Evolutionary conservation across 2,329 filamentous ascomycete species (phyloP), one percentile per base, ranked within the genome.

Genomic region (Colletotrichum somersetense): DNA sequence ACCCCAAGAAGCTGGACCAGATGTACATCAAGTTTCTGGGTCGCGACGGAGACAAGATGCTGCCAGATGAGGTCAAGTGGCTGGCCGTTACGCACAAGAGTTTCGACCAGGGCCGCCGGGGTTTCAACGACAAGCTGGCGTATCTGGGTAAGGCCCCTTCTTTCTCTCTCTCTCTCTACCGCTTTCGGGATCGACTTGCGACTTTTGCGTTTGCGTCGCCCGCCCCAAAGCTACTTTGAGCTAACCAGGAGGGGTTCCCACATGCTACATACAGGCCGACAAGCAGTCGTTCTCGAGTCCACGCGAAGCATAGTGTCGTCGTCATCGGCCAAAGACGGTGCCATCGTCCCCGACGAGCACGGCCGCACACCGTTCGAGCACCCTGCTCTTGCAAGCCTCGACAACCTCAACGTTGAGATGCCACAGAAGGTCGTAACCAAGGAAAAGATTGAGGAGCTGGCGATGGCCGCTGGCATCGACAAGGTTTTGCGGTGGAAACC

Each of bases 31-130:
- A 87, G 65, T 88, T 98, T 76, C 84, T 98, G 67, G 96, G 95
- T 7, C 86, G 85, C 58, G 90, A 88, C 57, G 93, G 93, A 69
- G 89, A 93, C 76, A 89, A 88, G 76, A 81, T 96, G 80, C 86
- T 99, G 70, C 91, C 92, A 2, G 95, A 98, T 20, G 96, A 99
- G 84, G 87, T 96, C 74, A 98, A 98, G 85, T 99, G 96, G 96
- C 85, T 98, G 78, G 95, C 95, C 40, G 90, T 99, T 67, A 99
- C 96, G 75, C 96, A 98, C 83, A 98, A 98, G 89, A 98, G 95
- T 83, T 98, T 97, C 79, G 96, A 99, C 80, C 95, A 98, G 79
- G 96, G 95, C 64, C 88, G 94, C 78, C 91, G 95, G 86, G 96
- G 96, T 1, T 97, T 96, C 84, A 99, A 99, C 81, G 96, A 98